Evolutionary conservation across 176 grass and related monocot species (phyloP), one percentile per base, ranked within the genome.

Genomic region (Oryza meyeriana): DNA sequence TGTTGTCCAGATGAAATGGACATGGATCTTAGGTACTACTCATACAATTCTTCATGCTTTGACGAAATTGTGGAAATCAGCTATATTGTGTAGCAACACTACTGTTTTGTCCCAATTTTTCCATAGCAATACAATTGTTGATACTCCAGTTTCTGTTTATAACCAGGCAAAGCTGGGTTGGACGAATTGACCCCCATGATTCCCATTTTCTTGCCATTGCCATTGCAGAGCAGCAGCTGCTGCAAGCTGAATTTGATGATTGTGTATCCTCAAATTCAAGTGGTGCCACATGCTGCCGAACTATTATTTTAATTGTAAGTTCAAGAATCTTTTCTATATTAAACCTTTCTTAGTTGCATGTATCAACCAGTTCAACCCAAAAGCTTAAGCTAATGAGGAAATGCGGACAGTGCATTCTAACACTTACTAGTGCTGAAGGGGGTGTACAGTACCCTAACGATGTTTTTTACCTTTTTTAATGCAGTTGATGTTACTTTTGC

Each of bases 131-230:
- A 31, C 28, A 63, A 4, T 77, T 81, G 11, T 66, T 72, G 25
- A 3, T 64, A 10, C 17, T 81, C 38, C 47, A 36, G 8, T 71
- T 77, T 74, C 27, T 74, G 28, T 70, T 52, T 64, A 18, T 84
- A 44, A 83, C 66, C 83, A 98, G 92, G 81, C 90, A 89, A 83
- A 92, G 83, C 77, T 95, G 90, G 95, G 88, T 86, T 30, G 77
- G 84, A 12, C 87, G 80, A 42, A 89, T 98, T 22, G 95, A 94
- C 85, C 81, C 88, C 45, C 90, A 85, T 58, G 93, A 98, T 57
- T 93, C 90, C 36, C 89, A 99, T 84, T 99, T 95, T 71, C 87
- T 99, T 10, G 93, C 89, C 31, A 95, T 99, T 74, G 88, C 96
- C 66, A 94, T 95, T 14, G 90, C 89, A 44, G 93, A 99, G 83